A percentile compares a stretch with the other conserved stretches of the same genome.
phyloP scores from a whole-genome alignment of 2,329 filamentous ascomycete species.

The Aspergillus ruber region DNA sequence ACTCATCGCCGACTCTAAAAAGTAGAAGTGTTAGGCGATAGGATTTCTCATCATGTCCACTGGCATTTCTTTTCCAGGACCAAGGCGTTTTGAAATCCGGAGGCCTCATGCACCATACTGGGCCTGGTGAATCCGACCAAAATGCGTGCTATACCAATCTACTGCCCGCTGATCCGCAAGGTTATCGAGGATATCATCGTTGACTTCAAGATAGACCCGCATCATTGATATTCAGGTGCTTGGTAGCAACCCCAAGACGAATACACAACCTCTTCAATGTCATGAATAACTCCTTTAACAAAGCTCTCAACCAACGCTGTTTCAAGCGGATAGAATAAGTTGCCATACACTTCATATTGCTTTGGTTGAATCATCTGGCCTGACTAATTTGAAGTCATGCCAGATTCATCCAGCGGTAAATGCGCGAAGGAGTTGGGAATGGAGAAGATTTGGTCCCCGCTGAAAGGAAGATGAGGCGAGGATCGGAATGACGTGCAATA shows the following conservation, averaged over 20 bases:
- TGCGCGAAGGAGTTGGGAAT: slow-evolving; percentile 7
- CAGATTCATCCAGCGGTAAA: slow-evolving; percentile 3
- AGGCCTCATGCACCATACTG: slow-evolving; percentile 14
- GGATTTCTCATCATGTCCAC: slow-evolving; percentile 17
- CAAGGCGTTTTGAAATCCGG: slow-evolving; percentile 19
- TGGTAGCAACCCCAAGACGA: slow-evolving; percentile 14
- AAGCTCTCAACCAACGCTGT: slow-evolving; percentile 5
- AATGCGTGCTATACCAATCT: slow-evolving; percentile 20
- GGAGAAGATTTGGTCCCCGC: slow-evolving; percentile 3
- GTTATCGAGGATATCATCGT: slow-evolving; percentile 19
- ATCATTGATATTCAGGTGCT: slow-evolving; percentile 18
- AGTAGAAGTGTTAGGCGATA: slow-evolving; percentile 1
- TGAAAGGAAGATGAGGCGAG: slow-evolving; percentile 1
- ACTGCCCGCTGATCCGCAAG: slow-evolving; percentile 18
- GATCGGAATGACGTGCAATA: slow-evolving; percentile 7
- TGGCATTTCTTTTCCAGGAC: slow-evolving; percentile 18
- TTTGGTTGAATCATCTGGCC: background rate
- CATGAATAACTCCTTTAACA: slow-evolving; percentile 15
- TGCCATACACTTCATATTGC: slow-evolving; percentile 7
- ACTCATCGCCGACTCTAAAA: background rate
- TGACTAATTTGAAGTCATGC: slow-evolving; percentile 1
- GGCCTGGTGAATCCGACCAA: slow-evolving; percentile 19
- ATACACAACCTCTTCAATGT: slow-evolving; percentile 9
- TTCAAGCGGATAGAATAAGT: slow-evolving; percentile 7
- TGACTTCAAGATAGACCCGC: slow-evolving; percentile 18